Base-by-base conservation (phyloP, 2,329 filamentous ascomycete genomes). In the Parasarocladium wereldwijsianum region DNA sequence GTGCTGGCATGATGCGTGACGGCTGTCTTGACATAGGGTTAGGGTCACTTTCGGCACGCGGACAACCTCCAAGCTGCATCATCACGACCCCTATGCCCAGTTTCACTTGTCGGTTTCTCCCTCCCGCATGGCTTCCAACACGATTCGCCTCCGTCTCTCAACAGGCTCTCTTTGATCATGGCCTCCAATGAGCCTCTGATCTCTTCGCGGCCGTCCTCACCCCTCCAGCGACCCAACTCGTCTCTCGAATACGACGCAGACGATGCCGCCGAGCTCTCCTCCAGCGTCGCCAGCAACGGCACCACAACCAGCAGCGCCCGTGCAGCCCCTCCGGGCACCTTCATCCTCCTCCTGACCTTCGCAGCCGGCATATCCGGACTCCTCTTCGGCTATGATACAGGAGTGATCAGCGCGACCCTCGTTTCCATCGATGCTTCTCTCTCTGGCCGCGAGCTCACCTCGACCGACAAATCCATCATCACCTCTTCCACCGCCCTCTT, bases 401-500 rank as follows among this genome's bases (percentile, higher is more conserved):
- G 75, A 27, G 75, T 79, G 11, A 76, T 80, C 33, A 78, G 73
- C 18, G 70, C 73, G 3, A 77, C 72, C 1, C 59, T 80, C 20
- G 68, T 80, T 26, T 75, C 72, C 3, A 65, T 79, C 38, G 66
- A 64, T 29, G 59, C 55, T 2, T 68, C 70, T 7, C 66, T 79
- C 18, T 72, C 67, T 17, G 47, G 55, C 33, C 65, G 64, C 26
- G 49, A 58, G 7, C 58, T 79, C 16, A 72, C 64, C 2, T 68
- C 71, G 1, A 51, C 76, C 42, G 73, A 79, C 50, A 81, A 76
- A 48, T 79, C 75, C 6, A 57, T 81, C 38, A 75, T 79, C 42
- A 81, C 76, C 3, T 75, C 72, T n/a, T 67, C 65, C 14, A 80
- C 76, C 5, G 69, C 73, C 4, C 63, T 81, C 27, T 66, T 76